These are phyloP conservation scores for Pythium utonaiense DNA, from an alignment of 352 stramenopile species.

Conservation along the genomic window DNA sequence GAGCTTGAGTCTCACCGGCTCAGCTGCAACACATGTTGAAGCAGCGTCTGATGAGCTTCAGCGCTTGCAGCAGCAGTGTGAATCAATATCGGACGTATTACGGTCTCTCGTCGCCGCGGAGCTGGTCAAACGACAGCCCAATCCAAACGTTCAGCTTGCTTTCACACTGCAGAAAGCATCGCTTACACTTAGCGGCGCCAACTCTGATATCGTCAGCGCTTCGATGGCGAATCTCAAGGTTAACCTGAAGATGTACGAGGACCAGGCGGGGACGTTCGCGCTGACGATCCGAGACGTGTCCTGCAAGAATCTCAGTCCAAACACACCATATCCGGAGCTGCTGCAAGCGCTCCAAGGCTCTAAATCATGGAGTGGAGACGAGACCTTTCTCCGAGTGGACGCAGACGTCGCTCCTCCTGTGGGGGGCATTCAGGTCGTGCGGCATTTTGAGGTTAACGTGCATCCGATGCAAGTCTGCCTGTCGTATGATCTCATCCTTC, in stretches of 20 bases:
- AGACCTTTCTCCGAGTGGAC: conserved; percentile 71
- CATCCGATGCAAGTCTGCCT: conserved; percentile 84
- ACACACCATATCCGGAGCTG: conserved; percentile 70
- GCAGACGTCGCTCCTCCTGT: conserved; percentile 68
- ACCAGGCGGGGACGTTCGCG: conserved; percentile 59
- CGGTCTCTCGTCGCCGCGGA: conserved; percentile 34
- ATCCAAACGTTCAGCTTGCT: conserved; percentile 60
- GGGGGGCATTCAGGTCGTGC: conserved; percentile 52
- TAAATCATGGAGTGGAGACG: conserved; percentile 50
- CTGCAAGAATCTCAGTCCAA: conserved; percentile 60
- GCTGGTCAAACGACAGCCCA: conserved; percentile 34
- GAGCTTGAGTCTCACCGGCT: conserved; percentile 34
- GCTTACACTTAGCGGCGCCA: conserved; percentile 54
- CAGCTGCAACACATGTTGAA: conserved; percentile 33
- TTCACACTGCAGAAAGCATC: conserved; percentile 57
- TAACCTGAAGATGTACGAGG: conserved; percentile 68
- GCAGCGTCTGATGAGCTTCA: conserved; percentile 44
- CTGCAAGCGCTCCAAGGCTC: conserved; percentile 39
- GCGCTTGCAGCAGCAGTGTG: conserved; percentile 38
- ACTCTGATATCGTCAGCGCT: conserved; percentile 57
- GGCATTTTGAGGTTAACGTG: conserved; percentile 85
- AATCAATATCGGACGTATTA: conserved; percentile 40
- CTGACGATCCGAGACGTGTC: conserved; percentile 58
- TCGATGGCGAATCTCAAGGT: conserved; percentile 42
- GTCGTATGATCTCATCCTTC: conserved; percentile 73